phyloP scores from a whole-genome alignment of 352 stramenopile species.

The Phytophthora pseudosyringae region DNA sequence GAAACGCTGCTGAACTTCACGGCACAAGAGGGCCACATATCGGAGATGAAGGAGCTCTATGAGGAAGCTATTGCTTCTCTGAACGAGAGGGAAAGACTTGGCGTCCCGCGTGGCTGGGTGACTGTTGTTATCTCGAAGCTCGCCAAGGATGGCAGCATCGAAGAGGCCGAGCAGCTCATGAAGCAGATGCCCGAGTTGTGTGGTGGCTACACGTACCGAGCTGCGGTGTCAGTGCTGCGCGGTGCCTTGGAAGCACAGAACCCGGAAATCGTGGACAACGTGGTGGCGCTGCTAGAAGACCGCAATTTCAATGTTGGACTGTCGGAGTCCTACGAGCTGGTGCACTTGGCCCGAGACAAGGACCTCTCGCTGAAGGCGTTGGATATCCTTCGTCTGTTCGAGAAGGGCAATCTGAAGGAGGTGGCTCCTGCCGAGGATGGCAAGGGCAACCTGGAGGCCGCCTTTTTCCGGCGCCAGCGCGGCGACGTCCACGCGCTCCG shows the following conservation, averaged over 20 bases:
- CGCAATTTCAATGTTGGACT: constrained; percentile 48
- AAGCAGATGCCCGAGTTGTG: constrained; percentile 48
- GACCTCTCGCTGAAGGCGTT: constrained; percentile 43
- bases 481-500: constrained; percentile 40
- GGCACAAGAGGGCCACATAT: constrained; percentile 41
- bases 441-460: constrained; percentile 34
- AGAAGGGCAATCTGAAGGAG: constrained; percentile 47
- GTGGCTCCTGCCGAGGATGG: constrained; percentile 35
- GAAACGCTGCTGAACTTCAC: constrained; percentile 48
- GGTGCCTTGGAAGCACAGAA: constrained; percentile 37
- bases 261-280: constrained; percentile 29
- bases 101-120: constrained; percentile 56
- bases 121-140: constrained; percentile 53
- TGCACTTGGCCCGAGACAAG: constrained; percentile 56
- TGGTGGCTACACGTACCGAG: constrained; percentile 53
- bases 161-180: constrained; percentile 46
- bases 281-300: constrained; percentile 50
- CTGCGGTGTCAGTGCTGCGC: constrained; percentile 50
- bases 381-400: constrained; percentile 59
- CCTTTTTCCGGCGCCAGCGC: constrained; percentile 24
- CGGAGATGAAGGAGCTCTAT: constrained; percentile 52
- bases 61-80: constrained; percentile 53
- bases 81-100: constrained; percentile 26
- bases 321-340: constrained; percentile 56
- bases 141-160: constrained; percentile 36